These are phyloP conservation scores for Yarrowia galli DNA, from an alignment of 1,139 yeast species.

Conservation along the genomic window DNA sequence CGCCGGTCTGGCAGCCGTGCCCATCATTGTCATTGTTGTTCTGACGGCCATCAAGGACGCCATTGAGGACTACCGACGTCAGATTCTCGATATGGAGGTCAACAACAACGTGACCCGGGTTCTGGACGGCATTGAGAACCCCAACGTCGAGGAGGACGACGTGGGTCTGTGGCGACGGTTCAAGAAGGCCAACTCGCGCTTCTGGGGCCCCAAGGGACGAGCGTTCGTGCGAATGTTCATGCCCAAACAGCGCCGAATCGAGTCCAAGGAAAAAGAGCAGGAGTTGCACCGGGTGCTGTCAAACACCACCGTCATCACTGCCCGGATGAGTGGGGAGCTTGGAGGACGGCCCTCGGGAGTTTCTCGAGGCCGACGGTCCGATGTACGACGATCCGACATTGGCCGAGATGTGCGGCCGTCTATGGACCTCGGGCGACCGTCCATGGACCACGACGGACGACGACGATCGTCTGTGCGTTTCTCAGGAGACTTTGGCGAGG, in stretches of 20 bases:
- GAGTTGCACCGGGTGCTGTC: slow-evolving; percentile 36
- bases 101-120: slow-evolving; percentile 87
- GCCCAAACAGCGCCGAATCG: slow-evolving; percentile 26
- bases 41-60: slow-evolving; percentile 94
- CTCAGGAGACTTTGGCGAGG: slow-evolving; percentile 42
- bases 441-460: slow-evolving; percentile 6
- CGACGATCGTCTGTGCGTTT: slow-evolving; percentile 40
- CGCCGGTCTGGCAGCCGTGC: slow-evolving; percentile 92
- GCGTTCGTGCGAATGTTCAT: slow-evolving; percentile 48
- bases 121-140: slow-evolving; percentile 71
- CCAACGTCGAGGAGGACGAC: slow-evolving; percentile 75
- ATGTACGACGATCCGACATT: slow-evolving; percentile 12
- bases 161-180: slow-evolving; percentile 70
- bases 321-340: slow-evolving; percentile 8
- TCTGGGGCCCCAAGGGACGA: slow-evolving; percentile 43
- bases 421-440: slow-evolving; percentile 1
- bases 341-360: slow-evolving; percentile 15
- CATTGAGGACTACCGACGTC: slow-evolving; percentile 89
- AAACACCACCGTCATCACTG: slow-evolving; percentile 31
- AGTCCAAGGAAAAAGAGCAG: slow-evolving; percentile 38
- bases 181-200: slow-evolving; percentile 58
- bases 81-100: slow-evolving; percentile 78
- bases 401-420: slow-evolving; percentile 10
- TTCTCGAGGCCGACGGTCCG: slow-evolving; percentile 14
- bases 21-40: slow-evolving; percentile 87